These are phyloP conservation scores for Talaromyces albobiverticillius DNA, from an alignment of 2,329 filamentous ascomycete genomes.

Conservation along the genomic window DNA sequence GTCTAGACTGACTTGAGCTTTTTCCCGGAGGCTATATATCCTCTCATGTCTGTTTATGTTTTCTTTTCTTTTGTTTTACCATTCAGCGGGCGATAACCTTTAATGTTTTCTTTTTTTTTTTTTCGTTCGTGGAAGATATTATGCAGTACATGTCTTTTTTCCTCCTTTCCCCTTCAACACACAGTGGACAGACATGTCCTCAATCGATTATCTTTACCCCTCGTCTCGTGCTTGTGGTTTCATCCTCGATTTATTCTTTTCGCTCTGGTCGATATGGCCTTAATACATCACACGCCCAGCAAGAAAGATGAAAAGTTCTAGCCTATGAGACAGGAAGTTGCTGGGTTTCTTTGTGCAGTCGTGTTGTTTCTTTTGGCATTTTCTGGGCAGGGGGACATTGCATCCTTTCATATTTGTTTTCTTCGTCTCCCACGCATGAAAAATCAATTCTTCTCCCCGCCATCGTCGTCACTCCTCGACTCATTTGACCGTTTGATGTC, in stretches of 20 bases:
- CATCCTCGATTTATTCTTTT: background rate
- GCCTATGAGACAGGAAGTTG: background rate
- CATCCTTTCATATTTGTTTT: slow-evolving; percentile 8
- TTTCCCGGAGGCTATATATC: background rate
- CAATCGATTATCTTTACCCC: background rate
- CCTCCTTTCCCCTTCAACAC: background rate
- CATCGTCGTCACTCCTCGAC: background rate
- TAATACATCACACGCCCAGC: background rate
- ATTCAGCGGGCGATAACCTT: slow-evolving; percentile 14
- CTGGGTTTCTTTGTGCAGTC: background rate
- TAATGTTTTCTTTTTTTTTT: slow-evolving; percentile 4
- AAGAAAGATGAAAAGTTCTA: background rate
- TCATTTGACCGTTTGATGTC: background rate
- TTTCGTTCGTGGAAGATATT: slow-evolving; percentile 13
- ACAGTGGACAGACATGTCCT: slow-evolving; percentile 2
- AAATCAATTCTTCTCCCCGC: background rate
- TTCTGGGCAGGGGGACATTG: slow-evolving; percentile 11
- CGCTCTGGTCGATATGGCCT: background rate
- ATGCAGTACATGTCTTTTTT: slow-evolving; percentile 9
- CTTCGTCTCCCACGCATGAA: slow-evolving; percentile 6
- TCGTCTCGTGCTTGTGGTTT: background rate
- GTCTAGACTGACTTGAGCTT: background rate
- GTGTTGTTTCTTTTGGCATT: slow-evolving; percentile 13
- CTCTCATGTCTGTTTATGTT: background rate
- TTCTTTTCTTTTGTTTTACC: background rate